Evolutionary conservation across 2,329 filamentous ascomycete species (phyloP).

Genomic region (Sporothrix protearum): DNA sequence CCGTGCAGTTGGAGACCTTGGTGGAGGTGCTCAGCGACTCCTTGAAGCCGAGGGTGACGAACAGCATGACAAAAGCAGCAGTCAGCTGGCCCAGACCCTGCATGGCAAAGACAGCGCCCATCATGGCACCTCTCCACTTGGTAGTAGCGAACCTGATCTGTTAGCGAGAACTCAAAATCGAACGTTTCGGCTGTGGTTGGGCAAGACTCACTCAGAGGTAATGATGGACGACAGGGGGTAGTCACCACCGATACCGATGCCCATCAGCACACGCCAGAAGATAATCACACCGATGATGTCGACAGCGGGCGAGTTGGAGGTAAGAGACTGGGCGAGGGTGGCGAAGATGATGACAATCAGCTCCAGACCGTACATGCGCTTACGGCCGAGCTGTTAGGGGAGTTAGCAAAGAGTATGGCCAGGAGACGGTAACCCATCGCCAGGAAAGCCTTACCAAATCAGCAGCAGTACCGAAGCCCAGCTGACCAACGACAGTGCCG

Average conservation of each 20-base stretch:
- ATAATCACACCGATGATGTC: conserved; percentile 64
- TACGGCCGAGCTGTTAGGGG: conserved; percentile 37
- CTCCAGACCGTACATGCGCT: conserved; percentile 68
- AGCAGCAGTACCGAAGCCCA: conserved; percentile 74
- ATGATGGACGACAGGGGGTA: conserved; percentile 81
- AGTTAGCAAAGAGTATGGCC: background rate
- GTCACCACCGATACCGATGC: conserved; percentile 70
- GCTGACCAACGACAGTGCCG: conserved; percentile 78
- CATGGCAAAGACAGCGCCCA: conserved; percentile 83
- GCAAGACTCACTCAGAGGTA: conserved; percentile 59
- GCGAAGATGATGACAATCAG: conserved; percentile 77
- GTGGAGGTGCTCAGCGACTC: conserved; percentile 53
- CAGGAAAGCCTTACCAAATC: conserved; percentile 44
- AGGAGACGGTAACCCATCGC: background rate
- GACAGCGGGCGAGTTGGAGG: conserved; percentile 60
- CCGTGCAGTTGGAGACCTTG: conserved; percentile 55
- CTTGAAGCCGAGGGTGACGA: conserved; percentile 70
- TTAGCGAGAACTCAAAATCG: background rate
- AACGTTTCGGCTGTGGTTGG: too few species aligned
- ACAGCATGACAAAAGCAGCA: conserved; percentile 71
- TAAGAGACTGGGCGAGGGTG: conserved; percentile 67
- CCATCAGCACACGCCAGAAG: conserved; percentile 78
- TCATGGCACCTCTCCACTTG: conserved; percentile 82
- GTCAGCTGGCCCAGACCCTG: conserved; percentile 77
- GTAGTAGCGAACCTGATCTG: conserved; percentile 64